Conservation (phyloP, 768 basidiomycete species). For the Trametes elegans region DNA sequence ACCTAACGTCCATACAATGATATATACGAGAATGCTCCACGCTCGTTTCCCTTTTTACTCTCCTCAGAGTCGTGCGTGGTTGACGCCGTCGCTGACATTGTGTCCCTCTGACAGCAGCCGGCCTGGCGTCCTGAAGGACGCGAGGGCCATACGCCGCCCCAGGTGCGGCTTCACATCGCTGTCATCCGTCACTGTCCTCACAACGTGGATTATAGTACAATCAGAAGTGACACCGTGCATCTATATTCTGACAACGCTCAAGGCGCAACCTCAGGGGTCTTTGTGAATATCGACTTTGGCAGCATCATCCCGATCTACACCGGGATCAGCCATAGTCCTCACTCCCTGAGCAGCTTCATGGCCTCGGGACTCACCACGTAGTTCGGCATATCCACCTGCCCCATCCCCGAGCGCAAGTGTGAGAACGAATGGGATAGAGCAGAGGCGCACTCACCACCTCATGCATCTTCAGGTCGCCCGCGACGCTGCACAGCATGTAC, state of each 20-base stretch:
- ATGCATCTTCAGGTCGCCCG: constrained; percentile 56
- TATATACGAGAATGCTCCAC: not conserved
- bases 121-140: no score
- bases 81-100: no score
- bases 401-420: not conserved
- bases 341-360: not conserved
- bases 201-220: no score
- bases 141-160: no score
- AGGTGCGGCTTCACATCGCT: no score
- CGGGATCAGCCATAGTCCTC: not conserved
- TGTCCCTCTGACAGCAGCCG: no score
- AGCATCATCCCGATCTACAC: constrained; percentile 58
- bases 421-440: not conserved
- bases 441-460: constrained; percentile 46
- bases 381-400: constrained; percentile 64
- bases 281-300: constrained; percentile 41
- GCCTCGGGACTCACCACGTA: constrained; percentile 46
- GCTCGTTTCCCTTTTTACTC: no score
- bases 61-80: no score
- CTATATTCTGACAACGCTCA: not conserved
- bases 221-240: not conserved
- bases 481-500: constrained; percentile 63
- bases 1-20: constrained; percentile 1
- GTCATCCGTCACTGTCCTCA: no score
- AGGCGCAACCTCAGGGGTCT: not conserved